Evolutionary conservation across 768 basidiomycete genomes (phyloP).

Genomic region (Gymnopilus junonius): DNA sequence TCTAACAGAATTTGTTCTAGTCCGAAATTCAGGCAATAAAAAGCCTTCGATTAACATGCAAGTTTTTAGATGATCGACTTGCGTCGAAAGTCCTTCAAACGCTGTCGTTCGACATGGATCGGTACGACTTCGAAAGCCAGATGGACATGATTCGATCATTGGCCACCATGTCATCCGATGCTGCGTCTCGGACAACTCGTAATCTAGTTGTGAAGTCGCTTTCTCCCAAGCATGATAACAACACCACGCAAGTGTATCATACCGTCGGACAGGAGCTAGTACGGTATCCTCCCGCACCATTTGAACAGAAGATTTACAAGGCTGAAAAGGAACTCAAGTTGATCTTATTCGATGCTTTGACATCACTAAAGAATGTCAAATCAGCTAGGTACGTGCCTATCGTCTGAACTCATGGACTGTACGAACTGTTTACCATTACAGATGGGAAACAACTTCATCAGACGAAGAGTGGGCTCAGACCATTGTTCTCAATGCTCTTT

Average conservation of each 20-base stretch:
- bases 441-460: neutral
- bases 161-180: neutral
- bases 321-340: neutral
- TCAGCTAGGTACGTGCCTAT: neutral
- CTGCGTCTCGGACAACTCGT: neutral
- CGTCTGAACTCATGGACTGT: too few species aligned
- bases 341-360: neutral
- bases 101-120: neutral
- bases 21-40: neutral
- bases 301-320: neutral
- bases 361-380: neutral
- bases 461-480: neutral
- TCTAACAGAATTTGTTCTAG: neutral
- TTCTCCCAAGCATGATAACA: neutral
- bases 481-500: neutral
- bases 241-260: neutral
- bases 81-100: neutral
- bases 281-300: neutral
- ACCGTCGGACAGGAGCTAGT: neutral
- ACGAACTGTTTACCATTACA: too few species aligned
- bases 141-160: slow-evolving; percentile 1
- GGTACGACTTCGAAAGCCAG: neutral
- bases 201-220: neutral
- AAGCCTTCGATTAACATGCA: neutral
- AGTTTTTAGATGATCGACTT: neutral